These are phyloP conservation scores for Aspergillus sp. DNA, from an alignment of 2,329 filamentous ascomycete genomes.

Conservation along the genomic window DNA sequence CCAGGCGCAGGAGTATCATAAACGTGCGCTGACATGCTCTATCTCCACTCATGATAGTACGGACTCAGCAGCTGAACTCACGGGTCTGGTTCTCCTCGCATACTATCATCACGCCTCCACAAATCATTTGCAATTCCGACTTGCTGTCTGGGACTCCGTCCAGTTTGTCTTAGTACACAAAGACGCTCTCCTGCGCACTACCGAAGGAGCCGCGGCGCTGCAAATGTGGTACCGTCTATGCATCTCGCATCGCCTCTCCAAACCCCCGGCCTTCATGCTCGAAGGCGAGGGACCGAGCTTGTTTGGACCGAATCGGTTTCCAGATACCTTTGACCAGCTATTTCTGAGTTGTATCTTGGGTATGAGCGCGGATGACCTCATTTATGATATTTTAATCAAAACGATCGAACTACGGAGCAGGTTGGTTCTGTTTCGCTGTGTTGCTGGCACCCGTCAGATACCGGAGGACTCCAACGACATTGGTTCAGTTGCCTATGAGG, in stretches of 20 bases:
- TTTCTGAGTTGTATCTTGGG: slow-evolving; percentile 23
- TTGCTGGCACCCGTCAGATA: slow-evolving; percentile 9
- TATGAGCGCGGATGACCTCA: slow-evolving; percentile 26
- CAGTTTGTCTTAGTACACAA: slow-evolving; percentile 13
- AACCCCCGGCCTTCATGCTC: slow-evolving; percentile 22
- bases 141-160: slow-evolving; percentile 19
- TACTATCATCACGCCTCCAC: slow-evolving; percentile 25
- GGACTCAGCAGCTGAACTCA: slow-evolving; percentile 5
- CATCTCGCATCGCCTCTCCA: slow-evolving; percentile 24
- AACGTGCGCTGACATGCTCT: not conserved
- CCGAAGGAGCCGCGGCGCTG: slow-evolving; percentile 8
- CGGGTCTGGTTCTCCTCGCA: slow-evolving; percentile 15
- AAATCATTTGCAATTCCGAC: slow-evolving; percentile 17
- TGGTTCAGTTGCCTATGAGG: not conserved
- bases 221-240: slow-evolving; percentile 31
- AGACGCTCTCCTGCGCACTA: not conserved
- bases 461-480: slow-evolving; percentile 14
- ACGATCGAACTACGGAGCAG: slow-evolving; percentile 25
- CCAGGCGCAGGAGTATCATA: not conserved
- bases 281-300: slow-evolving; percentile 23
- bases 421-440: slow-evolving; percentile 22
- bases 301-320: slow-evolving; percentile 14
- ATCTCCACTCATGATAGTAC: not conserved
- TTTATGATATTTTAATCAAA: slow-evolving; percentile 30
- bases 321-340: slow-evolving; percentile 20